phyloP scores from a whole-genome alignment of 331 rosid species.

The Ulmus americana region DNA sequence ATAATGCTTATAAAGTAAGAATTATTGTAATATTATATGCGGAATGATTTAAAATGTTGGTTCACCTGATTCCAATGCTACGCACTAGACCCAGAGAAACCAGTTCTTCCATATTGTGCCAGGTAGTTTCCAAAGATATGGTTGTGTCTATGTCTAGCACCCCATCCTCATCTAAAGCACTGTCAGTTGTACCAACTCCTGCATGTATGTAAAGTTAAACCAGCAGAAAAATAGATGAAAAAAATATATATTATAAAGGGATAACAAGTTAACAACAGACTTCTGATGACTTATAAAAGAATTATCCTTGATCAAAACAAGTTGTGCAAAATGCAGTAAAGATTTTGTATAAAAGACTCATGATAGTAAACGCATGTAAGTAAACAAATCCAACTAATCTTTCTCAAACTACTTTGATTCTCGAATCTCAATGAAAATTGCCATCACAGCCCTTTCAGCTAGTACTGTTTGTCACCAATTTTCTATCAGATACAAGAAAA shows the following conservation, averaged over 20 bases:
- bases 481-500: neutral
- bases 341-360: neutral
- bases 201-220: constrained; percentile 20
- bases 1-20: too few species aligned
- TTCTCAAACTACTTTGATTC: neutral
- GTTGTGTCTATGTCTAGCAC: constrained; percentile 79
- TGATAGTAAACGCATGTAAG: too few species aligned
- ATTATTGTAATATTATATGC: too few species aligned
- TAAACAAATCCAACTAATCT: neutral
- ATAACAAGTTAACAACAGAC: neutral
- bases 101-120: constrained; percentile 89
- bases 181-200: constrained; percentile 81
- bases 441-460: too few species aligned
- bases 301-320: neutral
- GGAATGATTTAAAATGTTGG: neutral
- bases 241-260: neutral
- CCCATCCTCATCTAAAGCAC: constrained; percentile 80
- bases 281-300: neutral
- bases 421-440: neutral
- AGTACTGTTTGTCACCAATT: neutral
- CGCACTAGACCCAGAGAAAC: constrained; percentile 79
- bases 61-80: constrained; percentile 90
- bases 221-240: neutral
- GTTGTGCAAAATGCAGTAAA: neutral
- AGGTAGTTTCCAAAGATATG: constrained; percentile 76